Percentiles rank a stretch among this genome's conserved stretches.
These are phyloP conservation scores for Musa schizocarpa DNA, from an alignment of 176 grass and related monocot genomes.

Conservation along the genomic window DNA sequence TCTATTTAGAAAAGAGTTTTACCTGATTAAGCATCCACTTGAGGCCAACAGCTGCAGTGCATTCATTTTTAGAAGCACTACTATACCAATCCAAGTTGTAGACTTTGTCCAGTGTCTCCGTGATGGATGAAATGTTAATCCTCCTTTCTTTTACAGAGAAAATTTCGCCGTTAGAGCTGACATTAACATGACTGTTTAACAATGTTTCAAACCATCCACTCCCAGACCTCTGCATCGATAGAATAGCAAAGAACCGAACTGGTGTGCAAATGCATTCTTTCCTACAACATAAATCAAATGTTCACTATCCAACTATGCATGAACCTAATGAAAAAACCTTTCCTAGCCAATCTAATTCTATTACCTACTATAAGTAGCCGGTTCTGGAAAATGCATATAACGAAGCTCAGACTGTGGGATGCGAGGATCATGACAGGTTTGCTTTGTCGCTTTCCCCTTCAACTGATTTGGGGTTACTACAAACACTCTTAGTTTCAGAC, in stretches of 20 bases:
- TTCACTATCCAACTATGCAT: background rate
- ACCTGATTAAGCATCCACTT: constrained; percentile 99
- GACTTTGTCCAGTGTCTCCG: constrained; percentile 65
- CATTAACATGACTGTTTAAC: constrained; percentile 79
- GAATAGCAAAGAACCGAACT: constrained; percentile 72
- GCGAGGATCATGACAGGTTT: constrained; percentile 35
- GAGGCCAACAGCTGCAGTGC: constrained; percentile 75
- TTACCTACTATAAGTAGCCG: constrained; percentile 80
- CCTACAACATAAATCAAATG: constrained; percentile 1
- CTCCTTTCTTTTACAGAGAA: constrained; percentile 79
- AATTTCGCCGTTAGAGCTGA: constrained; percentile 94
- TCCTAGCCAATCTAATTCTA: background rate
- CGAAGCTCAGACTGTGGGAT: constrained; percentile 41
- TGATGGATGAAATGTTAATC: constrained; percentile 60
- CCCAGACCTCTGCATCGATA: constrained; percentile 77
- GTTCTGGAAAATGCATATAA: constrained; percentile 66
- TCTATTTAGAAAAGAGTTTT: background rate
- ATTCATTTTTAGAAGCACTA: constrained; percentile 89
- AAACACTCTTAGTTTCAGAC: constrained; percentile 72
- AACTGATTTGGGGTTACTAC: constrained; percentile 40
- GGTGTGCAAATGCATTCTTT: constrained; percentile 48
- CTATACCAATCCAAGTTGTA: constrained; percentile 88
- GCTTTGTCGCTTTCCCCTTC: constrained; percentile 42
- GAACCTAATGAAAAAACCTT: background rate
- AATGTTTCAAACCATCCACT: constrained; percentile 97